phyloP scores from a whole-genome alignment of 2,329 filamentous ascomycete genomes.

The Mariannaea sp. region DNA sequence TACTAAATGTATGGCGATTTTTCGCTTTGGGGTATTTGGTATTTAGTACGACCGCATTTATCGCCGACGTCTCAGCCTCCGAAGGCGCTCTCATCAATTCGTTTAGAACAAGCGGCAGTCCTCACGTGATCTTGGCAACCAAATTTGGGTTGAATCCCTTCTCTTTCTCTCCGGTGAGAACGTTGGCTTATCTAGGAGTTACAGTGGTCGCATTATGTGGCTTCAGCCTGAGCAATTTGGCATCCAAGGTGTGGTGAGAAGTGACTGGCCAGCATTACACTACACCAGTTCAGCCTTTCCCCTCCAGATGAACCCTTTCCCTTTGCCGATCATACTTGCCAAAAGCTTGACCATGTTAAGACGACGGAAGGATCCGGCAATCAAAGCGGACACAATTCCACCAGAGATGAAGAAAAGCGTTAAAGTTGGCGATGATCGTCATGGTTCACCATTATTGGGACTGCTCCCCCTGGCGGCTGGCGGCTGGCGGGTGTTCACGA shows the following conservation, averaged over 20 bases:
- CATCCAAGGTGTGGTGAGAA: not conserved
- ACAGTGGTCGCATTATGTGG: not conserved
- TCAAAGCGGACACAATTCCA: not conserved
- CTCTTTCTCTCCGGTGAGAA: too few species aligned
- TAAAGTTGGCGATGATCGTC: slow-evolving; percentile 10
- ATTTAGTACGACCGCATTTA: slow-evolving; percentile 20
- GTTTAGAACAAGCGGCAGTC: not conserved
- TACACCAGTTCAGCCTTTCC: slow-evolving; percentile 8
- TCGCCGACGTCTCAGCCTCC: slow-evolving; percentile 16
- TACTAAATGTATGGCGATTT: too few species aligned
- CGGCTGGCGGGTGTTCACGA: slow-evolving; percentile 10
- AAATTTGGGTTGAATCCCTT: not conserved
- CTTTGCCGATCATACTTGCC: not conserved
- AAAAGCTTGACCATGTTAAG: not conserved
- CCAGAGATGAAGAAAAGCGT: not conserved
- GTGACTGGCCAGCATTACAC: not conserved
- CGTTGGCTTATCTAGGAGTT: not conserved
- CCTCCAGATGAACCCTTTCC: slow-evolving; percentile 5
- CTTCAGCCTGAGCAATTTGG: slow-evolving; percentile 6
- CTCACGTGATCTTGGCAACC: slow-evolving; percentile 3
- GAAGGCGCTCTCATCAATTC: not conserved
- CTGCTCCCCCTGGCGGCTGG: slow-evolving; percentile 9
- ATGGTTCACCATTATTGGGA: slow-evolving; percentile 11
- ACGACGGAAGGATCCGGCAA: not conserved
- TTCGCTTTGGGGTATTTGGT: not conserved